Conservation (phyloP, 2,329 filamentous ascomycete species). For the Xylaria sp. region DNA sequence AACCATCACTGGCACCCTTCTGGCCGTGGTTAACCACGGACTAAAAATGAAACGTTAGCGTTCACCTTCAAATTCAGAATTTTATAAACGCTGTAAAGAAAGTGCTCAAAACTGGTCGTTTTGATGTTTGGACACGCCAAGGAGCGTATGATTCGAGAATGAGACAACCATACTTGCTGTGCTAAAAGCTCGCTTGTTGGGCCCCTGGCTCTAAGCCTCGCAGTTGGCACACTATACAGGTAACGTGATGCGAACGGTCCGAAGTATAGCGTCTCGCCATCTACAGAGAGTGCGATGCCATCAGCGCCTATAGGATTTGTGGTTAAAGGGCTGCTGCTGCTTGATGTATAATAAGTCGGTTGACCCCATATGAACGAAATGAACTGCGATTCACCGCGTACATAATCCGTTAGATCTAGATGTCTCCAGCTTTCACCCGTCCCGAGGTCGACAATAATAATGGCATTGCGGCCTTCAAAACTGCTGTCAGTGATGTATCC, state of each 20-base stretch:
- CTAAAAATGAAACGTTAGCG: conserved; percentile 50
- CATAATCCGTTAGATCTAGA: conserved; percentile 54
- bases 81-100: no score
- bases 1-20: conserved; percentile 62
- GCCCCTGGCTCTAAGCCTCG: conserved; percentile 53
- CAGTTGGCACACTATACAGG: conserved; percentile 54
- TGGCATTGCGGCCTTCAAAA: conserved; percentile 59
- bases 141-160: no score
- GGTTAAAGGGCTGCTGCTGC: conserved; percentile 48
- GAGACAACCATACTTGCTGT: conserved; percentile 28
- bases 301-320: conserved; percentile 59
- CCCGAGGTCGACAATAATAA: conserved; percentile 61
- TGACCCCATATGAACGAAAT: conserved; percentile 60
- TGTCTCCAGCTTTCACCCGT: conserved; percentile 61
- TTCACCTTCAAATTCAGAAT: neutral
- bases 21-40: conserved; percentile 56
- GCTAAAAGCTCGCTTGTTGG: conserved; percentile 52
- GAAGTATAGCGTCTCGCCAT: conserved; percentile 59
- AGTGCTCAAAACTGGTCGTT: no score
- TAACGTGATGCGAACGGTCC: conserved; percentile 56
- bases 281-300: conserved; percentile 61
- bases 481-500: conserved; percentile 65
- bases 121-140: no score
- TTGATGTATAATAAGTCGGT: conserved; percentile 54
- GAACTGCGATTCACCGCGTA: conserved; percentile 57